Base-by-base conservation (phyloP, 345 rosid genomes). In the Hirschfeldia incana region DNA sequence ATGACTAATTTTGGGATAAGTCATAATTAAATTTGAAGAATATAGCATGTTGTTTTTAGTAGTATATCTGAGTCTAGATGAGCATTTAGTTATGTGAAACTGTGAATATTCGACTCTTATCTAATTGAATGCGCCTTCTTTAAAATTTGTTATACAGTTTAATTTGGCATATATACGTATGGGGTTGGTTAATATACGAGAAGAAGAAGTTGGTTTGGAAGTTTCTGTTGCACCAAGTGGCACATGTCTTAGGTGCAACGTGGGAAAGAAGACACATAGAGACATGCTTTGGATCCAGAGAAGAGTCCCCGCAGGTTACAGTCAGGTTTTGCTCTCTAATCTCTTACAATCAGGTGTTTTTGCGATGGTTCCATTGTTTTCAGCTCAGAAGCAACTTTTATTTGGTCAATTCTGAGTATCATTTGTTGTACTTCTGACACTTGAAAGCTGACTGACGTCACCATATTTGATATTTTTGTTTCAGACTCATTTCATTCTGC, bases 301-400 rank as follows among this genome's bases (percentile, higher is more conserved):
- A 74, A 93, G 96, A 70, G 97, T 91, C 53, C 85, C 94, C 4
- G 98, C 98, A 32, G 91, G 97, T 83, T 89, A 86, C 82, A 93
- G 92, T 81, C 98, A 91, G 96, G 99, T n/a, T 93, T 76, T 63
- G 71, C 13, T 65, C 33, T 65, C 33, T 63, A 42, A 26, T 70
- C 69, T 51, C 0, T 26, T 27, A 30, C 33, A 42, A 66, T 13
- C 5, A 8, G 59, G 51, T 65, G 26, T 57, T 59, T 44, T 44
- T 58, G 55, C 70, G 30, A 4, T 11, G 59, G 32, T 27, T 77
- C 27, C 8, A 3, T 44, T 55, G 8, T 66, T 46, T 63, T 49
- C 12, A 46, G 36, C 16, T 62, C 65, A 15, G 11, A 6, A 27
- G 33, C 67, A 60, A 75, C 12, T 9, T 39, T 21, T 28, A 11